Conservation (phyloP, 257 asterid genomes). For the Fraxinus cuspidata region DNA sequence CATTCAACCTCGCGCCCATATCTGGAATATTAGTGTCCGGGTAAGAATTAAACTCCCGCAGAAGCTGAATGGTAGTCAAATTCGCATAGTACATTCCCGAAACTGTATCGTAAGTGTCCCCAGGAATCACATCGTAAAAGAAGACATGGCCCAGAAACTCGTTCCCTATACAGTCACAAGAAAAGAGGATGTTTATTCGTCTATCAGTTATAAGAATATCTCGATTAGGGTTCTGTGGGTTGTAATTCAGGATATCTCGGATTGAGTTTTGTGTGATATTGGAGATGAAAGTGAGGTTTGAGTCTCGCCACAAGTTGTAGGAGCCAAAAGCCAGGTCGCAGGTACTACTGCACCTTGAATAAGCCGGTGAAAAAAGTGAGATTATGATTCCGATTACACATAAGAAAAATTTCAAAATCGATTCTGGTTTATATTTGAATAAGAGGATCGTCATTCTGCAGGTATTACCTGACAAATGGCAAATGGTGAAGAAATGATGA, state of each 20-base stretch:
- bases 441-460: not conserved
- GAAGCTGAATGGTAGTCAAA: conserved; percentile 43
- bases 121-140: conserved; percentile 31
- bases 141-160: conserved; percentile 57
- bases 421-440: not conserved
- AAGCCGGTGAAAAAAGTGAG: conserved; percentile 28
- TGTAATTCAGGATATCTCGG: conserved; percentile 37
- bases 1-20: conserved; percentile 46
- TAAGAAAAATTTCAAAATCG: not conserved
- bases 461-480: not conserved
- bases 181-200: conserved; percentile 61
- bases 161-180: conserved; percentile 61
- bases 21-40: conserved; percentile 51
- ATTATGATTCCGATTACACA: not conserved
- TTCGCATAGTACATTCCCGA: conserved; percentile 51
- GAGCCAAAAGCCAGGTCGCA: conserved; percentile 75
- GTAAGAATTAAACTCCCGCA: conserved; percentile 48
- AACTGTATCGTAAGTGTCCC: conserved; percentile 42
- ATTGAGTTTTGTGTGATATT: conserved; percentile 23
- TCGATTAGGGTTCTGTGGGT: conserved; percentile 44
- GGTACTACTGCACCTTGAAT: conserved; percentile 54
- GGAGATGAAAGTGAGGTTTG: conserved; percentile 40
- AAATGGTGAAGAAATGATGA: not conserved
- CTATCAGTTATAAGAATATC: conserved; percentile 42
- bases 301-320: conserved; percentile 40